Conservation (phyloP, 805 yeast species). For the Diddensiella santjacobensis region DNA sequence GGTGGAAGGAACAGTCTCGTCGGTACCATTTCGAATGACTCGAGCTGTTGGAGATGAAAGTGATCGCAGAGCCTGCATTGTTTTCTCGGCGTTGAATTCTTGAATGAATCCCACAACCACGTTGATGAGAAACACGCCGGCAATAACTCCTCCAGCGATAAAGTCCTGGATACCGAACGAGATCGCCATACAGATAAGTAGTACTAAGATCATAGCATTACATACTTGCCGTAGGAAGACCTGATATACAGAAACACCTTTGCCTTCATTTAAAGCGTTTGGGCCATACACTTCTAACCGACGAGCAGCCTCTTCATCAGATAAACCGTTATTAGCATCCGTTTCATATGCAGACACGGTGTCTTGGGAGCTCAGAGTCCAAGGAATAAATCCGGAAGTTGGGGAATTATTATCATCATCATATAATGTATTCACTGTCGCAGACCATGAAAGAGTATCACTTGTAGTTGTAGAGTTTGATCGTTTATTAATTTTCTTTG, state of each 20-base stretch:
- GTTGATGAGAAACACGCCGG: slow-evolving; percentile 60
- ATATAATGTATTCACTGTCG: neutral
- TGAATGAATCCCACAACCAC: slow-evolving; percentile 65
- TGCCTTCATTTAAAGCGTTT: slow-evolving; percentile 59
- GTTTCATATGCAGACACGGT: slow-evolving; percentile 42
- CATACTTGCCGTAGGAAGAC: slow-evolving; percentile 64
- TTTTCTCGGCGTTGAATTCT: slow-evolving; percentile 70
- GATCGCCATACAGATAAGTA: slow-evolving; percentile 64
- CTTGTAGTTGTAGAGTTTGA: neutral
- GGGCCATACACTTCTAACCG: slow-evolving; percentile 44
- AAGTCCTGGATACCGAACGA: slow-evolving; percentile 72
- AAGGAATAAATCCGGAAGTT: slow-evolving; percentile 15
- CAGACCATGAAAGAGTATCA: neutral
- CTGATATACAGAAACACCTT: slow-evolving; percentile 47
- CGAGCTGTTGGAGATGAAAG: slow-evolving; percentile 69
- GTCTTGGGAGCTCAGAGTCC: slow-evolving; percentile 32
- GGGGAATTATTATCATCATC: neutral
- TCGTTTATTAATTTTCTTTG: neutral
- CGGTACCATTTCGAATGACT: slow-evolving; percentile 59
- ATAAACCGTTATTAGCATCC: slow-evolving; percentile 47
- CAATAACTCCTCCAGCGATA: slow-evolving; percentile 80
- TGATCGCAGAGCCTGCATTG: slow-evolving; percentile 68
- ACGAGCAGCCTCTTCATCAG: slow-evolving; percentile 33
- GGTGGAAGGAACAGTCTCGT: slow-evolving; percentile 53
- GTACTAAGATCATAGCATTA: slow-evolving; percentile 76